Evolutionary conservation across 1,284 basidiomycete species (phyloP), one percentile per base, ranked within the genome.

Genomic region (Grifola frondosa): DNA sequence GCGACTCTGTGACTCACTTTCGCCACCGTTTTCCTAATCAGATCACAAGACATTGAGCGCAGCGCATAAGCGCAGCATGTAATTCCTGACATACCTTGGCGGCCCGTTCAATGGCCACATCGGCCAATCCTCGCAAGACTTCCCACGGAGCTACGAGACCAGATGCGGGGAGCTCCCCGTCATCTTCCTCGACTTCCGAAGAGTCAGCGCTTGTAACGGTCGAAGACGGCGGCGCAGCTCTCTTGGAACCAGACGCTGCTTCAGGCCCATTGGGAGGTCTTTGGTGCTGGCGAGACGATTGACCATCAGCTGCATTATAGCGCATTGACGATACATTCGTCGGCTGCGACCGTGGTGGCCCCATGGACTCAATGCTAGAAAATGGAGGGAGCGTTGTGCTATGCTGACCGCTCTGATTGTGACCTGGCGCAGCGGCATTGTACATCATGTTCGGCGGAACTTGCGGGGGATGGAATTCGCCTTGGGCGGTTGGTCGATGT

Each of bases 91-190:
- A 47, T 58, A 84, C 87, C 74, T 85, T 85, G 38, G 80, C 81
- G 50, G 85, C 86, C 43, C 83, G 74, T 60, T 88, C 79, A 44
- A 81, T 81, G 22, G 87, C 87, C 30, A 88, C 84, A 66, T 89
- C 85, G 22, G 88, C 88, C 44, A 91, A 65, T 37, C 86, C 84
- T 50, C 86, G 74, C 40, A 91, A 69, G 29, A 90, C 88, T 65
- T 89, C 86, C 81, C 86, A 88, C 33, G 88, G 88, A 6, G 88
- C 88, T 44, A 89, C 79, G 30, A 91, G 74, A 33, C 88, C 87
- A 12, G 80, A 81, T 30, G 87, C 85, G 4, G 90, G 88, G 5
- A 94, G 67, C 58, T 88, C 90, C 6, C 81, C 79, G 48, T 80
- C 80, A 36, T 84, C 81, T 28, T 87, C 84, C 40, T 88, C 84